Conservation (phyloP, 371 early-diverging fungal genomes). For the Rhizopus microsporus region DNA sequence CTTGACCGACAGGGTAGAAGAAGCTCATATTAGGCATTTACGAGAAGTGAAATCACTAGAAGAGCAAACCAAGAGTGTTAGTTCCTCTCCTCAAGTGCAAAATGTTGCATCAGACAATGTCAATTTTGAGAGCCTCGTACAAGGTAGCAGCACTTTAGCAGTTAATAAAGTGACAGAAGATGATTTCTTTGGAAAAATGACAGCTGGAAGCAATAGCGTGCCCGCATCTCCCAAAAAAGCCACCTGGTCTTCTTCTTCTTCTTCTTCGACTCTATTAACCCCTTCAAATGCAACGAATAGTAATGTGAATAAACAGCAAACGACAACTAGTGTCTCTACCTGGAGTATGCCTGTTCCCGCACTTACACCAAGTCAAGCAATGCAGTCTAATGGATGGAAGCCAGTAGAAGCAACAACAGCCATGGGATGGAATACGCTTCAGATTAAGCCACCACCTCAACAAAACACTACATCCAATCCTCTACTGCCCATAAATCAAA, state of each 20-base stretch:
- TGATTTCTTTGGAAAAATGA: slow-evolving; percentile 24
- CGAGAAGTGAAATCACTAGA: slow-evolving; percentile 61
- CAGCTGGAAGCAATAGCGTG: neutral
- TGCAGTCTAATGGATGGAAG: slow-evolving; percentile 1
- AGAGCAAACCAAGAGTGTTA: slow-evolving; percentile 55
- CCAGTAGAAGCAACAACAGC: neutral
- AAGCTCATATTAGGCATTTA: slow-evolving; percentile 66
- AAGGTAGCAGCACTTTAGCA: slow-evolving; percentile 16
- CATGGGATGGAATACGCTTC: neutral
- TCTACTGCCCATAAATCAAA: slow-evolving; percentile 7
- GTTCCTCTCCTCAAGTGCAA: slow-evolving; percentile 13
- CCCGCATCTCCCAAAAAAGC: neutral
- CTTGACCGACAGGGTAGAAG: slow-evolving; percentile 64
- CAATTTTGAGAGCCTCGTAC: slow-evolving; percentile 44
- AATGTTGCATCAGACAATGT: slow-evolving; percentile 11
- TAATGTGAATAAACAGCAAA: neutral
- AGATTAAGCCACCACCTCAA: neutral
- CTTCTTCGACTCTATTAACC: slow-evolving; percentile 9
- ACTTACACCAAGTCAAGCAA: slow-evolving; percentile 4
- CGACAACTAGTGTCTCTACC: neutral
- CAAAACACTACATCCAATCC: slow-evolving; percentile 1
- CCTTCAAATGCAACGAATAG: slow-evolving; percentile 8
- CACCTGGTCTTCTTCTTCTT: slow-evolving; percentile 3
- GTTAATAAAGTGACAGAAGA: slow-evolving; percentile 2
- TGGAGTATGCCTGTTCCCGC: neutral